Percentiles rank a stretch among this genome's conserved stretches.
These are phyloP conservation scores for Talaromyces thailandensis DNA, from an alignment of 495 filamentous ascomycete species.

Conservation along the genomic window DNA sequence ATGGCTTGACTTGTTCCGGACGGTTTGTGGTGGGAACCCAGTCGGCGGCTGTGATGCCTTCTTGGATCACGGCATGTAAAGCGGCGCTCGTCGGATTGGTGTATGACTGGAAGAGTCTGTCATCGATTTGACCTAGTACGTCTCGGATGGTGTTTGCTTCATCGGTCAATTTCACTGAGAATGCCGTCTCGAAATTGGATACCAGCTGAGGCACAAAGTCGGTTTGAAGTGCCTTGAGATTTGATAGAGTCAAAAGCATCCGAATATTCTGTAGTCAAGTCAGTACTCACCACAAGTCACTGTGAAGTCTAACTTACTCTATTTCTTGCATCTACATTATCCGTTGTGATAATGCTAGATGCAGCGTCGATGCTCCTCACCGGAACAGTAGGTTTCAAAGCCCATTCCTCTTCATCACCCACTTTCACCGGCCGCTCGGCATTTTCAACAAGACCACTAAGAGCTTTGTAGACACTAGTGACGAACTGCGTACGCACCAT, in stretches of 20 bases:
- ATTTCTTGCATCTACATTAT: slow-evolving; percentile 56
- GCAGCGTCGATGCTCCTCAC: slow-evolving; percentile 22
- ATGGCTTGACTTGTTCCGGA: slow-evolving; percentile 70
- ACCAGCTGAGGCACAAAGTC: slow-evolving; percentile 76
- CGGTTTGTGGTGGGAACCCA: slow-evolving; percentile 60
- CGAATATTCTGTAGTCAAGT: slow-evolving; percentile 63
- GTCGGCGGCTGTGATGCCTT: slow-evolving; percentile 57
- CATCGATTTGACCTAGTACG: slow-evolving; percentile 81
- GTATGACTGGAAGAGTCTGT: slow-evolving; percentile 82
- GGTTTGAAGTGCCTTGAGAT: slow-evolving; percentile 68
- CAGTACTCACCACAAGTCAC: slow-evolving; percentile 8
- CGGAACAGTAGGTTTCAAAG: slow-evolving; percentile 19
- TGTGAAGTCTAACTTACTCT: slow-evolving; percentile 47
- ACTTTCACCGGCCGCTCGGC: slow-evolving; percentile 62
- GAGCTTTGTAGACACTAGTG: slow-evolving; percentile 78
- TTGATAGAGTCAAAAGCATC: slow-evolving; percentile 85
- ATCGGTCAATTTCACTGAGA: slow-evolving; percentile 84
- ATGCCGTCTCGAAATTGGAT: slow-evolving; percentile 77
- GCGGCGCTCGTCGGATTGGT: slow-evolving; percentile 59
- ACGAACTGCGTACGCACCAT: slow-evolving; percentile 84
- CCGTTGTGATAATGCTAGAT: slow-evolving; percentile 31
- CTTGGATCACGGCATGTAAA: slow-evolving; percentile 54
- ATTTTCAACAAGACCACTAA: slow-evolving; percentile 93
- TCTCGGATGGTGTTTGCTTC: slow-evolving; percentile 84
- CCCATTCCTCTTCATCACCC: slow-evolving; percentile 50